A percentile compares a stretch with the other conserved stretches of the same genome.
These are phyloP conservation scores for Leccinellum luteum DNA, from an alignment of 768 basidiomycete genomes.

Conservation along the genomic window DNA sequence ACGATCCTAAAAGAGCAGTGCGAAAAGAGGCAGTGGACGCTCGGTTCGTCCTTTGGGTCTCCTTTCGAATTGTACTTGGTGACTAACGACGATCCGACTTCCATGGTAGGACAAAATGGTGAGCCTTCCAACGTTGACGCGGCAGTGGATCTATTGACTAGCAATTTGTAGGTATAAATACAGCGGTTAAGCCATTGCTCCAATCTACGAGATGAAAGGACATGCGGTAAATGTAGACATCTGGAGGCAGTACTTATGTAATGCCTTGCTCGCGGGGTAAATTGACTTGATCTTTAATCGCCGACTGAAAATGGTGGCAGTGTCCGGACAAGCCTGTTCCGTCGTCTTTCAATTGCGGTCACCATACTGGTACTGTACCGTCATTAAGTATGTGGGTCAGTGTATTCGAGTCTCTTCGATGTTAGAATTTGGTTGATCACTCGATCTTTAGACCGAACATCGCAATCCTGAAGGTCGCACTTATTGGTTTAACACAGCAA, in stretches of 20 bases:
- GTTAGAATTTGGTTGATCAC: conserved; percentile 1
- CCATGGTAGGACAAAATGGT: conserved; percentile 29
- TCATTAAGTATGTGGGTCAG: conserved; percentile 35
- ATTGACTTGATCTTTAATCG: conserved; percentile 15
- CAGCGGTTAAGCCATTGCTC: conserved; percentile 11
- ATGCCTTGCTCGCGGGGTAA: not conserved
- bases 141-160: not conserved
- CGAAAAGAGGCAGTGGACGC: conserved; percentile 89
- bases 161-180: conserved; percentile 27
- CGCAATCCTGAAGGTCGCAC: conserved; percentile 95
- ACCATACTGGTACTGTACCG: not conserved
- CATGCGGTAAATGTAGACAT: not conserved
- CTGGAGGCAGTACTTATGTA: too few species aligned
- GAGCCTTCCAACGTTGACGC: not conserved
- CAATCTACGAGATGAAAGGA: not conserved
- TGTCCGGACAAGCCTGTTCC: conserved; percentile 1
- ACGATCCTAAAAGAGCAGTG: conserved; percentile 86
- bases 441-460: conserved; percentile 72
- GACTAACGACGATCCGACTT: conserved; percentile 2
- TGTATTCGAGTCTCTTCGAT: not conserved
- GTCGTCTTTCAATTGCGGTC: conserved; percentile 1
- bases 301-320: conserved; percentile 16
- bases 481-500: conserved; percentile 93
- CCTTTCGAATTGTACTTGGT: not conserved
- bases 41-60: conserved; percentile 34